These are phyloP conservation scores for Stephania yunnanensis DNA, from an alignment of 164 flowering plant genomes.

Conservation along the genomic window DNA sequence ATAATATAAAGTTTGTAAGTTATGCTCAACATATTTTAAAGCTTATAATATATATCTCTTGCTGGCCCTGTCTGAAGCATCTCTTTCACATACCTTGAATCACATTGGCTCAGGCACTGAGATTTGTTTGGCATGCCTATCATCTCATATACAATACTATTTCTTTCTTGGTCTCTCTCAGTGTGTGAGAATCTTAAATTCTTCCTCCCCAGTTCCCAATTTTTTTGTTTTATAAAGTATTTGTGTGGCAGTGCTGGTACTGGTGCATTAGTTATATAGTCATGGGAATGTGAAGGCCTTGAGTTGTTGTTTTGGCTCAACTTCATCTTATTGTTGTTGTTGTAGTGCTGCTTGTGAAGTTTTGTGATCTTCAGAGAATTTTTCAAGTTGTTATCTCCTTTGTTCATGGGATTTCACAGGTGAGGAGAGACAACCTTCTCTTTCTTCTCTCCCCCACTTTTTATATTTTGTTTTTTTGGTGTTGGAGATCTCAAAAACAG, in stretches of 20 bases:
- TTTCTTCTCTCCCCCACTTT: constrained; percentile 1
- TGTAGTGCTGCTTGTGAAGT: neutral
- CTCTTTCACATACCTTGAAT: constrained; percentile 26
- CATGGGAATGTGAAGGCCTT: constrained; percentile 27
- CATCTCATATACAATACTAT: constrained; percentile 15
- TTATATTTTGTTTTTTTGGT: neutral
- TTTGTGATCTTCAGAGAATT: constrained; percentile 6
- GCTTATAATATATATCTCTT: constrained; percentile 11
- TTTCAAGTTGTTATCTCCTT: constrained; percentile 5
- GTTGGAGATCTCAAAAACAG: constrained; percentile 9
- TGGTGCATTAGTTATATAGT: constrained; percentile 24
- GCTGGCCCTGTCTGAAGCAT: constrained; percentile 26
- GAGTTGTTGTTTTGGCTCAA: constrained; percentile 14
- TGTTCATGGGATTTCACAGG: constrained; percentile 16
- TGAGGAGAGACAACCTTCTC: constrained; percentile 11
- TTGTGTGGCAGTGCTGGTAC: neutral
- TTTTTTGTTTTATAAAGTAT: neutral
- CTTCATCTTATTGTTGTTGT: constrained; percentile 11
- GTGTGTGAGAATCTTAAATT: constrained; percentile 23
- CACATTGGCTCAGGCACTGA: constrained; percentile 26
- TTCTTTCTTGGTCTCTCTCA: constrained; percentile 12
- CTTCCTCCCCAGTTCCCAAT: constrained; percentile 11
- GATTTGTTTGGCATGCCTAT: constrained; percentile 35
- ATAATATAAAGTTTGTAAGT: constrained; percentile 5
- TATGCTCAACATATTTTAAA: neutral